Base-by-base conservation (phyloP, 1,284 basidiomycete species). In the Apiotrichum laibachii region DNA sequence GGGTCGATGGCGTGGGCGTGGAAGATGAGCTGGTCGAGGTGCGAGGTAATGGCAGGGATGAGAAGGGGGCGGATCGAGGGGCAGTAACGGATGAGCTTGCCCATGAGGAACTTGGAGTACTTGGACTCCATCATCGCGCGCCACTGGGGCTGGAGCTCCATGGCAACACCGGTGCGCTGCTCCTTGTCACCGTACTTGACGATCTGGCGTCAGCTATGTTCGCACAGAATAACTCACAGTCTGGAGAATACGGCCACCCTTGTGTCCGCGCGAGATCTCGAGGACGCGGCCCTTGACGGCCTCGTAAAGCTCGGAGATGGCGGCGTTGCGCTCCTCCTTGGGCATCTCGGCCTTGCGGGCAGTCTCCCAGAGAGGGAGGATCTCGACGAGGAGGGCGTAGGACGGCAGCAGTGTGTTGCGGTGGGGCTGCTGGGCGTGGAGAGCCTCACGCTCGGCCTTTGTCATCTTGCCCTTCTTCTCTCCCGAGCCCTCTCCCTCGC, bases 41-140 rank as follows among this genome's bases (percentile, higher is more conserved):
- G 81, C 1, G 84, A 83, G 57, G 89, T 85, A 72, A 93, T 88
- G 71, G 91, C 88, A 39, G 82, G 80, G 46, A 93, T 81, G 61
- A 94, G 90, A 21, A 70, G 67, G 10, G 69, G 77, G 46, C 89
- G 57, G 67, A 89, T 87, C 0, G 84, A 67, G 6, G 88, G 87
- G 72, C 88, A 79, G 70, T 88, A 81, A 31, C 88, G 85, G 67
- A 92, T 87, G 48, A 93, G 82, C 79, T 92, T 93, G 37, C 85
- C 84, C 57, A 92, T 86, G 16, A 94, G 81, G 75, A 92, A 93
- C 89, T 92, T 94, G 40, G 90, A 92, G 76, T 94, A 94, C 78
- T 88, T 90, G 71, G 85, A 89, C 77, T 90, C 88, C 53, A 86
- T 86, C 62, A 93, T 82, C 42, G 86, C 85, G 69, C 82, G 84